Base-by-base conservation (phyloP, 2,329 filamentous ascomycete species). In the Incumbomyces delicatus region DNA sequence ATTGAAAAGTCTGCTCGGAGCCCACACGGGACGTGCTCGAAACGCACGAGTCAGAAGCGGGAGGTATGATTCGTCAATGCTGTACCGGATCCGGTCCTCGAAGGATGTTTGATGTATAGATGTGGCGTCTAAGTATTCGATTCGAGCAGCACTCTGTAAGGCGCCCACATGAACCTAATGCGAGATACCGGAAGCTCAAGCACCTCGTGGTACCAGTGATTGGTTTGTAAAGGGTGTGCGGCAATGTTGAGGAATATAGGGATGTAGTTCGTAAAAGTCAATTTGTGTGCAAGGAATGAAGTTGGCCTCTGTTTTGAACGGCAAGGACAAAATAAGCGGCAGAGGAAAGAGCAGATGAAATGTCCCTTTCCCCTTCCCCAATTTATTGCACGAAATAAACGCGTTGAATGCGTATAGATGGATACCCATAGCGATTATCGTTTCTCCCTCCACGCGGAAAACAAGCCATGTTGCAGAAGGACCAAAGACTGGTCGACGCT, bases 121-220 rank as follows among this genome's bases (percentile, higher is more conserved):
- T 38, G 35, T 12, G 35, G 13, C 35, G 35, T 38, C 17, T 5
- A 18, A 38, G 35, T n/a, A 12, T 7, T 38, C 35, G 35, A 17
- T 38, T 20, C 22, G 22, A 27, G 22, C 5, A 27, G 22, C 4
- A 4, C 5, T 27, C 22, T 5, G 8, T 27, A 27, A 5, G 22
- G 8, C 4, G 22, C 22, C 8, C 22, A 8, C 22, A 27, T 8
- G 8, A 27, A 27, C 22, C 8, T 27, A 27, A 5, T 27, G 4
- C 22, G 22, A 27, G 8, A 27, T 27, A 27, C 8, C 8, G 8
- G 22, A 27, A 27, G 22, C 22, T 27, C n/a, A n/a, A n/a, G n/a
- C n/a, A 43, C 29, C 40, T 18, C 41, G 41, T 44, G 41, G 31
- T 44, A 32, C 20, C 2, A 44, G 41, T 36, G 41, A 44, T 44